Percentiles rank a stretch among this genome's conserved stretches.
phyloP scores from a whole-genome alignment of 495 filamentous ascomycete genomes.

The Neurospora sublineolata region DNA sequence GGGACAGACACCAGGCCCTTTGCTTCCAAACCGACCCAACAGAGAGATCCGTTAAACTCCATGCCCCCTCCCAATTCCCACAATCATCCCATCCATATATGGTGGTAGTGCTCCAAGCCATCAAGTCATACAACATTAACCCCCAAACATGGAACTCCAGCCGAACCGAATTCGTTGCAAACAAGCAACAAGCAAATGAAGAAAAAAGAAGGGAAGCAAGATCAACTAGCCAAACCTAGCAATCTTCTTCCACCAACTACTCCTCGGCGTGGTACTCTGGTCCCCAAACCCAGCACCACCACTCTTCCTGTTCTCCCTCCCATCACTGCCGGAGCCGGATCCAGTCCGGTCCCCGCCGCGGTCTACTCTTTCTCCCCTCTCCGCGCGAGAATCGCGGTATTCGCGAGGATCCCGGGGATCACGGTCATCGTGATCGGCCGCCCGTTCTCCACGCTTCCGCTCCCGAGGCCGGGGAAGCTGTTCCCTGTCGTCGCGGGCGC shows the following conservation, averaged over 20 bases:
- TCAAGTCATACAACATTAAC: neutral
- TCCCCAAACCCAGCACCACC: conserved; percentile 27
- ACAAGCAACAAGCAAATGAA: neutral
- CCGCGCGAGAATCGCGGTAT: neutral
- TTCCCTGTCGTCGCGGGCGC: neutral
- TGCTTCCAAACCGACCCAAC: neutral
- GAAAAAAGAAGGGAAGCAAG: neutral
- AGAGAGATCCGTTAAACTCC: neutral
- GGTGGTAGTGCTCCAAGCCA: neutral
- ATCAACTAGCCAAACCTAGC: conserved; percentile 11
- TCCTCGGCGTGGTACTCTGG: conserved; percentile 29
- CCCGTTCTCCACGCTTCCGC: neutral
- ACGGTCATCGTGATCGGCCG: neutral
- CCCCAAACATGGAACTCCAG: neutral
- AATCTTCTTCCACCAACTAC: conserved; percentile 46
- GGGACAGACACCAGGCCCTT: neutral
- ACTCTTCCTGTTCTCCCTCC: conserved; percentile 24
- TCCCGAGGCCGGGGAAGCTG: neutral
- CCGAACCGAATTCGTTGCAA: neutral
- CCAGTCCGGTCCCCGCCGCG: conserved; percentile 21
- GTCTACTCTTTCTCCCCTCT: conserved; percentile 2
- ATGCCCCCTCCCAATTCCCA: neutral
- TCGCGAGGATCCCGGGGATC: neutral
- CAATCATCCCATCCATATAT: neutral
- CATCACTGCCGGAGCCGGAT: conserved; percentile 33